These are phyloP conservation scores for Fusarium agapanthi DNA, from an alignment of 2,329 filamentous ascomycete species.

Conservation along the genomic window DNA sequence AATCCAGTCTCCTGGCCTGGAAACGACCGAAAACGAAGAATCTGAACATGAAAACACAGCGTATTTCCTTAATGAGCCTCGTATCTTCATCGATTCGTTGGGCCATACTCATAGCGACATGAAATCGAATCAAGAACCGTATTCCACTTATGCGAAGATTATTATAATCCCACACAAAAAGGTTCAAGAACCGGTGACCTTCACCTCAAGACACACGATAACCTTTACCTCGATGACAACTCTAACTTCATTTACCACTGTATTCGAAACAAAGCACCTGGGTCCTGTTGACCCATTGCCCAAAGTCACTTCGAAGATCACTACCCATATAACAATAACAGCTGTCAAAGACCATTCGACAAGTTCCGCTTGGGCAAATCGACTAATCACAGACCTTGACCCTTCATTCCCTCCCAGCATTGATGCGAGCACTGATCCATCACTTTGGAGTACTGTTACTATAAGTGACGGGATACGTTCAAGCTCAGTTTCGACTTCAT, in stretches of 20 bases:
- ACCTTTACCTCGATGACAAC: neutral
- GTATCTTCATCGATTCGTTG: neutral
- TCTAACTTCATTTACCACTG: neutral
- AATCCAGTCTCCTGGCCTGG: too few species aligned
- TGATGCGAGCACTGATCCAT: neutral
- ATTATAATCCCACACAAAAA: neutral
- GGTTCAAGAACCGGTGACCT: neutral
- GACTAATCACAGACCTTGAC: neutral
- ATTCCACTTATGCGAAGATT: neutral
- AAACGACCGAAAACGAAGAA: too few species aligned
- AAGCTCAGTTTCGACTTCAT: neutral
- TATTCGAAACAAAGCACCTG: neutral
- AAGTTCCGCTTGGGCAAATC: neutral
- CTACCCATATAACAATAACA: neutral
- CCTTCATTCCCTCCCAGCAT: neutral
- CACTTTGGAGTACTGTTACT: neutral
- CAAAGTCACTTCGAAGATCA: neutral
- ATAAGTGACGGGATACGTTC: neutral
- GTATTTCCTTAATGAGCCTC: neutral
- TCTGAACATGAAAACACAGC: neutral
- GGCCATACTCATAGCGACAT: neutral
- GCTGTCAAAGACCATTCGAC: neutral
- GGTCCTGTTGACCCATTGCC: neutral
- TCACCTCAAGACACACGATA: neutral
- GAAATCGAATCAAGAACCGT: neutral